Conservation (phyloP, 371 early-diverging fungal genomes). For the Actinomortierella wolfii region DNA sequence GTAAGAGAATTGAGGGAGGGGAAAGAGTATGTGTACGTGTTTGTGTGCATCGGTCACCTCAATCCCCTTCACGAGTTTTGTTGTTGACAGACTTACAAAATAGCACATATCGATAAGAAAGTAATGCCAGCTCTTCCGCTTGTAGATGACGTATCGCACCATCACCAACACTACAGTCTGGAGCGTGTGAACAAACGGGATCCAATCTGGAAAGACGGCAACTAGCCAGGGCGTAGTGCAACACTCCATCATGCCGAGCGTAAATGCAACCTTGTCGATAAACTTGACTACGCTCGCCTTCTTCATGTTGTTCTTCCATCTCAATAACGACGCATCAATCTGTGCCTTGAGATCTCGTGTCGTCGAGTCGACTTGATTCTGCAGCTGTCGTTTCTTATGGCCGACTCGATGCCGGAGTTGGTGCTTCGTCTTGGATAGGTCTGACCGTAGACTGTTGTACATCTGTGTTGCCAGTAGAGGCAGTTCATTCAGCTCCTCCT, state of each 20-base stretch:
- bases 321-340: constrained; percentile 27
- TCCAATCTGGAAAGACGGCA: constrained; percentile 57
- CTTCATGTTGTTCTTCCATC: constrained; percentile 36
- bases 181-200: constrained; percentile 62
- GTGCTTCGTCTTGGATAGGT: constrained; percentile 35
- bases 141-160: constrained; percentile 65
- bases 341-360: constrained; percentile 30
- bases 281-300: constrained; percentile 58
- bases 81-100: constrained; percentile 35
- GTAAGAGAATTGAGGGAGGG: no score
- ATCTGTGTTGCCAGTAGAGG: constrained; percentile 33
- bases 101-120: constrained; percentile 77
- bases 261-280: constrained; percentile 74
- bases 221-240: constrained; percentile 67
- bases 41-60: no score
- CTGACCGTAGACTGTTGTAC: constrained; percentile 36
- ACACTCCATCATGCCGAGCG: constrained; percentile 72
- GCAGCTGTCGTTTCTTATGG: constrained; percentile 26
- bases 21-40: no score
- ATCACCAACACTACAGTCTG: constrained; percentile 54
- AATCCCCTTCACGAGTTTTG: no score
- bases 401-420: constrained; percentile 34
- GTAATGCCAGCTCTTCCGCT: constrained; percentile 65
- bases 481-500: constrained; percentile 39
- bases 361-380: constrained; percentile 21